phyloP scores from a whole-genome alignment of 2,329 filamentous ascomycete genomes.

The Cadophora sp. region DNA sequence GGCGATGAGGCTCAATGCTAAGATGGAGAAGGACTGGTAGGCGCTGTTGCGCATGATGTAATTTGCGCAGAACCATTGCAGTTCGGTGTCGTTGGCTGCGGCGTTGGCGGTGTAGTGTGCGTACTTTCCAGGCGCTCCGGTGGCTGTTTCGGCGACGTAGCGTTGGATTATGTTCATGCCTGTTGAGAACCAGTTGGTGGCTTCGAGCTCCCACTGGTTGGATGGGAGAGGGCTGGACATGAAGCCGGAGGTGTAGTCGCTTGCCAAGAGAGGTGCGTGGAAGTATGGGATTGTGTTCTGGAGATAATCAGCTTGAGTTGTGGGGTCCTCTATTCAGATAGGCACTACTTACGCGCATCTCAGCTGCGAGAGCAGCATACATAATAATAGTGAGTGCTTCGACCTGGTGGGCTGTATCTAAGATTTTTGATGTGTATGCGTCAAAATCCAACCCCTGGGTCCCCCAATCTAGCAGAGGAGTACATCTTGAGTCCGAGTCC shows the following conservation, averaged over 20 bases:
- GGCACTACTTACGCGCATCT: not conserved
- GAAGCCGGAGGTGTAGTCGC: not conserved
- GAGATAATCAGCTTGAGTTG: too few relatives aligned
- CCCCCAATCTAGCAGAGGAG: not conserved
- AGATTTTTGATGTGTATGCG: not conserved
- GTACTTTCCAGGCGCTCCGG: not conserved
- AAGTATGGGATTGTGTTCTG: not conserved
- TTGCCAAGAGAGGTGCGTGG: constrained; percentile 7
- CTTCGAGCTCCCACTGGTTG: constrained; percentile 15
- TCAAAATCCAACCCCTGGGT: not conserved
- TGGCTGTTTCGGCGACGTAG: constrained; percentile 1
- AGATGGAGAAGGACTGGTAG: constrained; percentile 17
- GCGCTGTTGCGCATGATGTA: constrained; percentile 13
- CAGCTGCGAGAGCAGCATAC: not conserved
- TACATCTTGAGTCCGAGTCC: not conserved
- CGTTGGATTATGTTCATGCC: constrained; percentile 15
- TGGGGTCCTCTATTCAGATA: too few relatives aligned
- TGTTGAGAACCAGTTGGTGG: constrained; percentile 9
- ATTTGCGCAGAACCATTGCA: constrained; percentile 13
- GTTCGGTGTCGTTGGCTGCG: constrained; percentile 3
- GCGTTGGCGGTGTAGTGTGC: constrained; percentile 6
- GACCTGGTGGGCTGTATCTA: constrained; percentile 3
- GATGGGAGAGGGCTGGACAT: constrained; percentile 2
- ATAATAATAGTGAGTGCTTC: not conserved
- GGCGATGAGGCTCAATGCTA: constrained; percentile 4